phyloP scores from a whole-genome alignment of 2,329 filamentous ascomycete species.

The Penicillium nordicum region DNA sequence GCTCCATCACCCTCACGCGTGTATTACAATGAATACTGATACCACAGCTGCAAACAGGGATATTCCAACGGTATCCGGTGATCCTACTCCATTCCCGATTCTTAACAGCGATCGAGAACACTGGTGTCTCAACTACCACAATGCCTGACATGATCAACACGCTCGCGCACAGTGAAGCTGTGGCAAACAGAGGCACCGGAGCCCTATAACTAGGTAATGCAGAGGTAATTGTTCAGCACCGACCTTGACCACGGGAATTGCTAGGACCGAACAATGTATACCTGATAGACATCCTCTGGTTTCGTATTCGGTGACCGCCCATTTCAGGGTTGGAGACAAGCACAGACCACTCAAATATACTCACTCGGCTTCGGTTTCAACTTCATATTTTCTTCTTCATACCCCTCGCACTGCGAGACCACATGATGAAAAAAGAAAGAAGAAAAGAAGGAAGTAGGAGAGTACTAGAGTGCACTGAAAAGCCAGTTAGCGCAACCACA shows the following conservation, averaged over 20 bases:
- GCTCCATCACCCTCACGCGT: no score
- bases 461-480: neutral
- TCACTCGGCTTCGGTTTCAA: neutral
- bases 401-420: neutral
- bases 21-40: neutral
- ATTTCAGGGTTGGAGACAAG: neutral
- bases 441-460: neutral
- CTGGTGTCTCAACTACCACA: neutral
- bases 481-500: neutral
- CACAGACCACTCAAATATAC: neutral
- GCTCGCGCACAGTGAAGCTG: neutral
- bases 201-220: no score
- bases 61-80: no score
- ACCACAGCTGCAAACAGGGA: neutral
- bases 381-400: neutral
- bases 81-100: neutral
- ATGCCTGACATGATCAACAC: neutral
- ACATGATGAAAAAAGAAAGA: neutral
- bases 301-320: conserved; percentile 13
- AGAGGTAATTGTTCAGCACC: neutral
- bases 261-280: neutral
- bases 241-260: neutral
- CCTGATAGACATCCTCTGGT: neutral
- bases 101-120: neutral
- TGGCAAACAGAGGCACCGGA: no score